phyloP scores from a whole-genome alignment of 2,329 filamentous ascomycete species.

The Colletotrichum sp. region DNA sequence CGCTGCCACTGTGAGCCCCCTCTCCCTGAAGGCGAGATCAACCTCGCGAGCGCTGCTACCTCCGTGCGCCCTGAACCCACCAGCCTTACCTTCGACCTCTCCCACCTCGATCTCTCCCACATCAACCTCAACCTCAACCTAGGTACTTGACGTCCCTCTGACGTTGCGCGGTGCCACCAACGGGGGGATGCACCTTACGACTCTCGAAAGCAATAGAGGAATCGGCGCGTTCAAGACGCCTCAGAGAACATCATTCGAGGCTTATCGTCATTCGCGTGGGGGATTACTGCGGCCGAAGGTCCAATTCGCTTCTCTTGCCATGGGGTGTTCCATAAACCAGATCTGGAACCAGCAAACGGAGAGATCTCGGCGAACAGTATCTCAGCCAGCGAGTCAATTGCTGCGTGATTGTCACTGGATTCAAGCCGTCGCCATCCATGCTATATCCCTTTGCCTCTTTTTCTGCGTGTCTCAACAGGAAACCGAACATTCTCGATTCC shows the following conservation, averaged over 20 bases:
- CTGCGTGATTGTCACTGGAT: background rate
- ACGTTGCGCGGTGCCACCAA: no score
- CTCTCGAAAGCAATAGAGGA: background rate
- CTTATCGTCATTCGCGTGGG: no score
- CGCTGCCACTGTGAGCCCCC: background rate
- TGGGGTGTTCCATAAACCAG: background rate
- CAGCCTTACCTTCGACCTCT: background rate
- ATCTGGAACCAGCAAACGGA: accelerated
- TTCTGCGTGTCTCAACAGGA: background rate
- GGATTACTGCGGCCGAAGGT: no score
- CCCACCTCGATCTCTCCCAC: background rate
- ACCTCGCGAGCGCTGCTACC: background rate
- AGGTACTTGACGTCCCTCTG: background rate
- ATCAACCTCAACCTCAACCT: background rate
- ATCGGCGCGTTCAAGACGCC: no score
- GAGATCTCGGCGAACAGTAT: background rate
- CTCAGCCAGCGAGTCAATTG: background rate
- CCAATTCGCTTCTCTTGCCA: no score
- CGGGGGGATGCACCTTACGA: no score
- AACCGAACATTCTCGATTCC: background rate
- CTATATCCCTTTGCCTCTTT: background rate
- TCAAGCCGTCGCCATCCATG: background rate
- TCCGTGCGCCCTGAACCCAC: background rate
- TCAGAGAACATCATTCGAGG: no score
- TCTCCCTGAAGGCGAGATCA: background rate